Percentiles rank a stretch among this genome's conserved stretches.
These are phyloP conservation scores for Cruciata laevipes DNA, from an alignment of 257 asterid species.

Conservation along the genomic window DNA sequence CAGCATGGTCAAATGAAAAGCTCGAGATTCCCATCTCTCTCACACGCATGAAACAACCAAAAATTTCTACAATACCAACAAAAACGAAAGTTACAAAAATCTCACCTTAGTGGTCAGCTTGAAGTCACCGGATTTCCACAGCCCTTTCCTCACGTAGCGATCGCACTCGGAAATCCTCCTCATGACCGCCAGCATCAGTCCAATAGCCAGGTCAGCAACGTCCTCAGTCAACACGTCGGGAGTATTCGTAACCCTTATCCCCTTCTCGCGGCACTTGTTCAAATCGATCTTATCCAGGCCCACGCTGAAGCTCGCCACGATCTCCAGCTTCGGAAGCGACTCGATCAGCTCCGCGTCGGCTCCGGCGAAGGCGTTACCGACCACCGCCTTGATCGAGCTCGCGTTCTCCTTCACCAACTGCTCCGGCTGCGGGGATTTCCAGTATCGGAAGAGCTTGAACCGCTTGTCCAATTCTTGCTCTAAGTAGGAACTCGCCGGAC, in stretches of 20 bases:
- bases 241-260: conserved; percentile 78
- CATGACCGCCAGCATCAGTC: conserved; percentile 56
- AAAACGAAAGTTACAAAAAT: not conserved
- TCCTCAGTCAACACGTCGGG: conserved; percentile 92
- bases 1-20: too few relatives aligned
- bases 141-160: conserved; percentile 55
- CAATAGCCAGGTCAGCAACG: conserved; percentile 87
- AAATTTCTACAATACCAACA: not conserved
- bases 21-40: not conserved
- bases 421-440: conserved; percentile 39
- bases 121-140: conserved; percentile 58
- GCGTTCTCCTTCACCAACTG: conserved; percentile 49
- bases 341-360: conserved; percentile 52
- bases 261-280: conserved; percentile 60
- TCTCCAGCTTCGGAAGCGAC: conserved; percentile 64
- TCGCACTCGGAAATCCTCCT: conserved; percentile 65
- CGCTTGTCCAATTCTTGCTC: conserved; percentile 63
- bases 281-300: conserved; percentile 82
- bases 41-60: too few relatives aligned
- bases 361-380: conserved; percentile 46
- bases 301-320: conserved; percentile 62
- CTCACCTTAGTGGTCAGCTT: conserved; percentile 60
- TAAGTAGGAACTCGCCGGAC: conserved; percentile 50
- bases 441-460: conserved; percentile 59
- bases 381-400: conserved; percentile 59